phyloP scores from a whole-genome alignment of 2,329 filamentous ascomycete genomes.

The Sclerotinia spermophila region DNA sequence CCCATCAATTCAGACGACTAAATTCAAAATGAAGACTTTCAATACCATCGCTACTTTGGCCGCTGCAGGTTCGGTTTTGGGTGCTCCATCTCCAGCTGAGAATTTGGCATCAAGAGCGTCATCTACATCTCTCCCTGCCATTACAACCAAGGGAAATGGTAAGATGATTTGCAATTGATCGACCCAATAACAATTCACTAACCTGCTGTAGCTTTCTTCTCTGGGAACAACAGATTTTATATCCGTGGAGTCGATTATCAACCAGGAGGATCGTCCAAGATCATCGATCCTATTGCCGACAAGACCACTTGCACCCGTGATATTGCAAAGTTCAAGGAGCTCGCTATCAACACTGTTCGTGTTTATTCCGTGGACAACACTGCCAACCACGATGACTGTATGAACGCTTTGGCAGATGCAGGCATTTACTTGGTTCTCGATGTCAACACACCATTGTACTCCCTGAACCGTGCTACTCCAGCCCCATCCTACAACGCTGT shows the following conservation, averaged over 20 bases:
- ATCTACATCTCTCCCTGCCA: slow-evolving; percentile 28
- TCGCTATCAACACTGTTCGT: slow-evolving; percentile 69
- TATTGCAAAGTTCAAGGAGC: slow-evolving; percentile 62
- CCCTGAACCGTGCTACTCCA: slow-evolving; percentile 60
- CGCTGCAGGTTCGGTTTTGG: slow-evolving; percentile 27
- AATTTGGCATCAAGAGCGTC: slow-evolving; percentile 25
- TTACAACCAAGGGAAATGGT: slow-evolving; percentile 38
- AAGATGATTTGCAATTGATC: slow-evolving; percentile 5
- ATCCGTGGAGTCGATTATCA: slow-evolving; percentile 64
- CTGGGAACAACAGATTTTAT: slow-evolving; percentile 45
- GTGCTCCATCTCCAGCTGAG: slow-evolving; percentile 26
- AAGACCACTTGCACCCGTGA: slow-evolving; percentile 58
- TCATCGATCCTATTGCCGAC: slow-evolving; percentile 63
- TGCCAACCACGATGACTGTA: slow-evolving; percentile 64
- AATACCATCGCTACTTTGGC: slow-evolving; percentile 33
- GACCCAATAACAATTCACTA: neutral
- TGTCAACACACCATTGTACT: slow-evolving; percentile 70
- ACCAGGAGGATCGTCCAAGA: slow-evolving; percentile 54
- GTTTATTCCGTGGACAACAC: slow-evolving; percentile 73
- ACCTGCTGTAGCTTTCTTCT: slow-evolving; percentile 33
- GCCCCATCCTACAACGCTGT: slow-evolving; percentile 62
- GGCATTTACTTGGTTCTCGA: slow-evolving; percentile 73
- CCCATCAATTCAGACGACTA: neutral
- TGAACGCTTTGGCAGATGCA: slow-evolving; percentile 61
- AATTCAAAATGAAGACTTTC: slow-evolving; percentile 34